Base-by-base conservation (phyloP, 164 flowering plant genomes). In the Vitis rupestris region DNA sequence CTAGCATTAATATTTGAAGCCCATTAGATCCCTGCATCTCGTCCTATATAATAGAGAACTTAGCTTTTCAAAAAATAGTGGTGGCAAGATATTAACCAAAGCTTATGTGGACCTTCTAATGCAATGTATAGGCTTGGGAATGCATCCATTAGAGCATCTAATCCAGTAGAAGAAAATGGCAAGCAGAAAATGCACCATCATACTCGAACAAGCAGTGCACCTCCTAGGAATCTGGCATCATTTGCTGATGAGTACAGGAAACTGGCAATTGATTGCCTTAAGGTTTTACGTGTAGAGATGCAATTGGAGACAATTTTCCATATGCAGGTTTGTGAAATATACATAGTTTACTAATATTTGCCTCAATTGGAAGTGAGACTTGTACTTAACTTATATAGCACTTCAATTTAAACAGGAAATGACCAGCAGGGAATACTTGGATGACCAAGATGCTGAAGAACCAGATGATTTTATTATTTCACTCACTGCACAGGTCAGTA, bases 381-480 rank as follows among this genome's bases (percentile, higher is more conserved):
- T 59, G 29, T 30, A 52, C 53, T 13, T 12, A 53, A 23, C 59
- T 64, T 3, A 61, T 52, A 19, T 30, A 57, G 49, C 4, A 23
- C 48, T 17, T 23, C 63, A 63, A 63, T 52, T 80, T 11, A 51
- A 72, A 71, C 86, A 96, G 99, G 97, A 89, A 82, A 92, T 96
- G 96, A 79, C 83, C 31, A 86, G 61, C 68, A 85, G 94, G 81
- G 97, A 90, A 60, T 96, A 93, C 77, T 59, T 88, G 82, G 99
- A 96, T 60, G 97, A 96, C 75, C 89, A 89, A 83, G 99, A 96
- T 87, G 97, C 99, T 15, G 99, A 96, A 85, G 99, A 96, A 81
- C 99, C 99, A 8, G 99, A 96, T 82, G 97, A 96, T 81, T 96
- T 87, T 73, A 82, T 96, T 64, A 90, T 96, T 73, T 90, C 99